A percentile compares a stretch with the other conserved stretches of the same genome.
Conservation (phyloP, 148 eudicot species). For the Mesembryanthemum crystallinum region DNA sequence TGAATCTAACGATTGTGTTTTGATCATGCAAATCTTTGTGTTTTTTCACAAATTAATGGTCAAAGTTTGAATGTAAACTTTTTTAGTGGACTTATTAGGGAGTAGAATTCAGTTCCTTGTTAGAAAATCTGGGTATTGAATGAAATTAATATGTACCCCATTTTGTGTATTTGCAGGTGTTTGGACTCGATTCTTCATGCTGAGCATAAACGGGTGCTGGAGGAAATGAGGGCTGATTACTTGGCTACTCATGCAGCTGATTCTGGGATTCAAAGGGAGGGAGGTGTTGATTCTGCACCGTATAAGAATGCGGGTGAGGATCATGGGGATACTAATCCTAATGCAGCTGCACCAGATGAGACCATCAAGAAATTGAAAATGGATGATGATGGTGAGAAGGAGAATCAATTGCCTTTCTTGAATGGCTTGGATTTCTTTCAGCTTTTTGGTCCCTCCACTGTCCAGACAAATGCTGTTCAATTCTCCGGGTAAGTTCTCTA, state of each 20-base stretch:
- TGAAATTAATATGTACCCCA: no score
- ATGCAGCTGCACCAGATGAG: constrained; percentile 17
- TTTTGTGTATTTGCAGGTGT: constrained; percentile 42
- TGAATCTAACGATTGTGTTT: no score
- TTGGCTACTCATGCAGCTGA: constrained; percentile 38
- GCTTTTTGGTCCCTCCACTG: constrained; percentile 36
- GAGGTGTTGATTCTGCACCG: constrained; percentile 22
- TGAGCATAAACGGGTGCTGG: constrained; percentile 76
- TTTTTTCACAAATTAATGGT: no score
- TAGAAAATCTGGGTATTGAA: no score
- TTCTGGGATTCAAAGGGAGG: constrained; percentile 13
- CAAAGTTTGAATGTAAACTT: no score
- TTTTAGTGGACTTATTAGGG: no score
- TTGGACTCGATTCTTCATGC: constrained; percentile 88
- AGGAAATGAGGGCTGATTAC: constrained; percentile 85
- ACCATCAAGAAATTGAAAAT: constrained; percentile 5
- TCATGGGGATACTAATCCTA: constrained; percentile 21
- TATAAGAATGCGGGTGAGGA: constrained; percentile 19
- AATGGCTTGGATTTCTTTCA: constrained; percentile 41
- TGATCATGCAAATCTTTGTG: no score
- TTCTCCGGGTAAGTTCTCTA: constrained; percentile 42
- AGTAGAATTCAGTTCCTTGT: no score
- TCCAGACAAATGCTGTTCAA: constrained; percentile 26
- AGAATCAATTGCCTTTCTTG: constrained; percentile 30
- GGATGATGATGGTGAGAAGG: background rate